Base-by-base conservation (phyloP, 169 alveolate species). In the Plasmodium knowlesi region DNA sequence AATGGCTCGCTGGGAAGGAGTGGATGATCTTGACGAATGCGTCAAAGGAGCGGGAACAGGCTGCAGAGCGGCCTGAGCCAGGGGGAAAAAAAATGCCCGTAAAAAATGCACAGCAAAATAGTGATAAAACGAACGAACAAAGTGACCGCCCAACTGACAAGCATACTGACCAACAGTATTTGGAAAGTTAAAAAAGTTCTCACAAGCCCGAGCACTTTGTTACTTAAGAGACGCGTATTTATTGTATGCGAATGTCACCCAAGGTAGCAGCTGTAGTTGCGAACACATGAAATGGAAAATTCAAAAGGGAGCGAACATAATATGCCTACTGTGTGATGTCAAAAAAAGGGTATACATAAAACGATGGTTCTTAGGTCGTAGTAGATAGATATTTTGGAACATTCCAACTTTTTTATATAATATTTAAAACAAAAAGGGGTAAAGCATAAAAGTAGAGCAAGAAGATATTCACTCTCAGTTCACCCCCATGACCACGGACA, bases 1-100 rank as follows among this genome's bases (percentile, higher is more conserved):
- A 80, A 22, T 80, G 86, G 86, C 28, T 80, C 5, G 46, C 37
- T 10, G 73, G 46, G 57, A 71, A 53, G 61, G 46, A 80, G 71
- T 80, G 67, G 67, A 16, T 46, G 46, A 41, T 61, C 32, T 61
- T 61, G 28, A 19, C 34, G 32, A 61, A 25, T 61, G 74, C 32
- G 32, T 61, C 74, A 0, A 22, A n/a, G 32, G 34, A 61, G 19
- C 34, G 32, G 32, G 32, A 25, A 9, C 37, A 19, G 74, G 74
- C 57, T 46, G 57, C 3, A 46, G n/a, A 46, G 57, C 57, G 57
- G n/a, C 5, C n/a, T n/a, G 57, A 16, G 5, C 57, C 57, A 10
- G n/a, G 74, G 5, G 32, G 32, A 3, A 2, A 61, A 61, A 61
- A 61, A n/a, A 5, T 14, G 32, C 34, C n/a, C 6, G 10, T 8